Evolutionary conservation across 495 filamentous ascomycete species (phyloP).

Genomic region (Penicillium cosmopolitanum): DNA sequence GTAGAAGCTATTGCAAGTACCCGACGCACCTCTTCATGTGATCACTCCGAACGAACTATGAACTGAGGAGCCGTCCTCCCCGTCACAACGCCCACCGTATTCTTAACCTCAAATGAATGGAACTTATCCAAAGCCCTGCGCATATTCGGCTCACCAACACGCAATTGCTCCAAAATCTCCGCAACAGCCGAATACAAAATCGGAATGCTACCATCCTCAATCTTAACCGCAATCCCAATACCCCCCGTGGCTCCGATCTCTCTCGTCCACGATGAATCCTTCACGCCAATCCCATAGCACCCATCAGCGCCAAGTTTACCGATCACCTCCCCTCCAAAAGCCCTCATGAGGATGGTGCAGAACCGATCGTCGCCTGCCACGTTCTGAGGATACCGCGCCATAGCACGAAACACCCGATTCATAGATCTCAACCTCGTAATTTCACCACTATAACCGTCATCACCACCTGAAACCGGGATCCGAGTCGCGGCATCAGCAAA

Average conservation of each 20-base stretch:
- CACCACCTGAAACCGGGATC: neutral
- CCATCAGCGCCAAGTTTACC: slow-evolving; percentile 46
- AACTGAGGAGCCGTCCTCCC: slow-evolving; percentile 28
- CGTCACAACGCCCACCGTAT: slow-evolving; percentile 40
- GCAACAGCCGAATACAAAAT: slow-evolving; percentile 38
- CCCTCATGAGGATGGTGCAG: slow-evolving; percentile 40
- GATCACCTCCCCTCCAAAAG: slow-evolving; percentile 32
- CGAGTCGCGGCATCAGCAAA: slow-evolving; percentile 29
- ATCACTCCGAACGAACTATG: slow-evolving; percentile 14
- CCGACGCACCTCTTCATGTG: neutral
- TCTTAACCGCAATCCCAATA: slow-evolving; percentile 44
- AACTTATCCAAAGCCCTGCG: slow-evolving; percentile 26
- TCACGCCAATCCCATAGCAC: slow-evolving; percentile 41
- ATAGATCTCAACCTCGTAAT: slow-evolving; percentile 11
- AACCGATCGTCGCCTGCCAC: slow-evolving; percentile 43
- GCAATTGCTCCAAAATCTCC: slow-evolving; percentile 42
- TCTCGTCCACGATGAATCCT: slow-evolving; percentile 33
- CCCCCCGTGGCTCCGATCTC: slow-evolving; percentile 32
- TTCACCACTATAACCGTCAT: neutral
- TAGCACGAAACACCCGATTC: slow-evolving; percentile 36
- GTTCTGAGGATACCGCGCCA: slow-evolving; percentile 37
- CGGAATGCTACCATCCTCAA: slow-evolving; percentile 43
- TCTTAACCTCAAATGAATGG: slow-evolving; percentile 33
- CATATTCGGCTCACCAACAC: slow-evolving; percentile 30
- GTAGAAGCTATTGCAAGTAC: neutral